Percentiles rank a stretch among this genome's conserved stretches.
phyloP scores from a whole-genome alignment of 441 rosid species.

The Mallotus repandus region DNA sequence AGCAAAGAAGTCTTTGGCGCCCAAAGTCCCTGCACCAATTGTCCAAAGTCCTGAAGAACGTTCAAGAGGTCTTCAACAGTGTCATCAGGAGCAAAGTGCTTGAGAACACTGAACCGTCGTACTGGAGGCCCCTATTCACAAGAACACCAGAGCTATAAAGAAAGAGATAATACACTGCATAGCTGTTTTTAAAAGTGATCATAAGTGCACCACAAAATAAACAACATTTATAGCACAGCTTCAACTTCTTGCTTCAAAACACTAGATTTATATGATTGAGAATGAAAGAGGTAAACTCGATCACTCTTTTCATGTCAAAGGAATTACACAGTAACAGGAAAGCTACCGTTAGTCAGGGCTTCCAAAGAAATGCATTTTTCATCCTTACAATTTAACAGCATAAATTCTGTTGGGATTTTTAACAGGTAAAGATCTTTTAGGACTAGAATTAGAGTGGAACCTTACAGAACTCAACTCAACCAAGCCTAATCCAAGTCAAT shows the following conservation, averaged over 20 bases:
- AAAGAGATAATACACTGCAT: constrained; percentile 6
- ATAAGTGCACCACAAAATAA: constrained; percentile 5
- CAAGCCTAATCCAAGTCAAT: no score
- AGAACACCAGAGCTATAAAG: constrained; percentile 7
- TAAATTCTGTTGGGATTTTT: neutral
- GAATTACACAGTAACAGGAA: neutral
- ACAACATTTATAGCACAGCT: neutral
- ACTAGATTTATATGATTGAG: neutral
- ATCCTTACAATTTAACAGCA: neutral
- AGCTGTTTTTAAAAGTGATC: neutral
- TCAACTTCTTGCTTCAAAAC: neutral
- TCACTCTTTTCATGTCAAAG: neutral
- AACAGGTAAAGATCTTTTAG: neutral
- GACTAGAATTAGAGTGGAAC: neutral
- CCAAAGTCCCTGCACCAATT: constrained; percentile 88
- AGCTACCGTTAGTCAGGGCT: neutral
- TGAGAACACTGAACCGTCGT: constrained; percentile 58
- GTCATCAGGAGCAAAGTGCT: constrained; percentile 56
- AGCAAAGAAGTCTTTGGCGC: constrained; percentile 52
- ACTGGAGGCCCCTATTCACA: constrained; percentile 50
- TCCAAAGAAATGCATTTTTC: neutral
- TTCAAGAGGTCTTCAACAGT: constrained; percentile 48
- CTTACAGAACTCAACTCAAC: no score
- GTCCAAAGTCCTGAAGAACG: constrained; percentile 56
- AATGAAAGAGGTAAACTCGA: neutral